Evolutionary conservation across 768 basidiomycete species (phyloP), one percentile per base, ranked within the genome.

Genomic region (Leccinum rimulosum): DNA sequence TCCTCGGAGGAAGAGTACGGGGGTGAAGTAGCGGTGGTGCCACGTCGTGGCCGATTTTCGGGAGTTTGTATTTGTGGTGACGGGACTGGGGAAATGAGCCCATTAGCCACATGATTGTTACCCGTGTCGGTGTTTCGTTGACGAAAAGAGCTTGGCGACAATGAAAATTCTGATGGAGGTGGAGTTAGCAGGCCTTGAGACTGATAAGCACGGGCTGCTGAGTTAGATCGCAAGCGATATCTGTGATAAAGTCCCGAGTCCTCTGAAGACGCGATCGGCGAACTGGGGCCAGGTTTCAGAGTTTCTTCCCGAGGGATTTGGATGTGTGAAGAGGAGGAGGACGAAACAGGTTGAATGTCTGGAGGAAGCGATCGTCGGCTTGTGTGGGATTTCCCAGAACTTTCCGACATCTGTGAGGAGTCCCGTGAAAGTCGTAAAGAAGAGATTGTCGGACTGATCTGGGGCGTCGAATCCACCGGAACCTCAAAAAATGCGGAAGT

Each of bases 221-320:
- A 25, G 0, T 52, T 43, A 12, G 68, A 62, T 22, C 50, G 52
- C 11, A 33, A 22, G 27, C 36, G 47, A 14, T 59, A 48, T 70
- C 50, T 55, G 54, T 27, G 6, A 49, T 55, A 51, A 40, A 6
- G 1, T 19, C 52, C 61, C 2, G 60, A 50, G 2, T 70, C 68
- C 35, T 70, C 68, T 6, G 61, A 52, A 9, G 68, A 65, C 19
- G 60, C 52, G 30, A 56, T 28, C 2, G 65, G 62, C 12, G 67
- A 68, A 30, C 38, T 60, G 3, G 54, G 47, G 12, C 22, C 9
- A 25, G 48, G 55, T 15, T 45, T 65, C 15, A 38, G 19, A 28
- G 27, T 27, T 12, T 12, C 50, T 19, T 59, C 22, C 22, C 45
- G 40, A 57, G 68, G 63, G 12, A 70, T 70, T 30, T 59, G 51